A percentile compares a stretch with the other conserved stretches of the same genome.
Evolutionary conservation across 345 rosid species (phyloP).

Genomic region (Lepidium africanum): DNA sequence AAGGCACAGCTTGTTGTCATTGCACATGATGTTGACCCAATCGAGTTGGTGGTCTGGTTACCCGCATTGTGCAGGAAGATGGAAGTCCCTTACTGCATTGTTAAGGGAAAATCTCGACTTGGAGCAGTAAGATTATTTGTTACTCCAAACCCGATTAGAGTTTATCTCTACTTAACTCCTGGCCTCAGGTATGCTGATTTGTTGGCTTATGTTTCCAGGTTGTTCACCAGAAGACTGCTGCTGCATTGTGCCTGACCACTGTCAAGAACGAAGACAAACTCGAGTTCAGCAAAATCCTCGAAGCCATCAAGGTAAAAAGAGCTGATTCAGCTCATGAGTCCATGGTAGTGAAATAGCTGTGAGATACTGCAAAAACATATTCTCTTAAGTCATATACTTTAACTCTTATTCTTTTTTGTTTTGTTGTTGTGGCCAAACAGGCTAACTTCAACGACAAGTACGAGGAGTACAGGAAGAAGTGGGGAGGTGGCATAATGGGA

Average conservation of each 20-base stretch:
- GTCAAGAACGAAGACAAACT: slow-evolving; percentile 78
- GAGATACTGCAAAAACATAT: background rate
- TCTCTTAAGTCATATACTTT: background rate
- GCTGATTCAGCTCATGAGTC: background rate
- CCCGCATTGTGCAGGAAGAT: slow-evolving; percentile 77
- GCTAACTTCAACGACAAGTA: slow-evolving; percentile 72
- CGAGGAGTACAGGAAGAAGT: slow-evolving; percentile 71
- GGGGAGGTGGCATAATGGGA: slow-evolving; percentile 91
- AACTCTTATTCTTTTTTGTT: background rate
- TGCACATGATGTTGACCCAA: slow-evolving; percentile 83
- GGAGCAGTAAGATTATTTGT: slow-evolving; percentile 38
- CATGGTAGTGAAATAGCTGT: background rate
- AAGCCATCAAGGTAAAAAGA: slow-evolving; percentile 63
- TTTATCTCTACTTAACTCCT: background rate
- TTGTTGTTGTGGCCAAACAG: slow-evolving; percentile 18
- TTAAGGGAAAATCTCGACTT: slow-evolving; percentile 69
- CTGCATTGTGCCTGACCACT: slow-evolving; percentile 56
- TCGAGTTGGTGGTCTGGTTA: slow-evolving; percentile 74
- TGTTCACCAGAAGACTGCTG: slow-evolving; percentile 59
- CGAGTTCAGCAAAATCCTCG: slow-evolving; percentile 67
- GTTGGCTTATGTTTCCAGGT: slow-evolving; percentile 27
- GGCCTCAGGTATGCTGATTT: too few relatives aligned
- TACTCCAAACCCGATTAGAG: background rate
- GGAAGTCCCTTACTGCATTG: slow-evolving; percentile 85
- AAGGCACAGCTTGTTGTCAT: slow-evolving; percentile 71